Conservation (phyloP, 2,329 filamentous ascomycete genomes). For the Daldinia sp. region DNA sequence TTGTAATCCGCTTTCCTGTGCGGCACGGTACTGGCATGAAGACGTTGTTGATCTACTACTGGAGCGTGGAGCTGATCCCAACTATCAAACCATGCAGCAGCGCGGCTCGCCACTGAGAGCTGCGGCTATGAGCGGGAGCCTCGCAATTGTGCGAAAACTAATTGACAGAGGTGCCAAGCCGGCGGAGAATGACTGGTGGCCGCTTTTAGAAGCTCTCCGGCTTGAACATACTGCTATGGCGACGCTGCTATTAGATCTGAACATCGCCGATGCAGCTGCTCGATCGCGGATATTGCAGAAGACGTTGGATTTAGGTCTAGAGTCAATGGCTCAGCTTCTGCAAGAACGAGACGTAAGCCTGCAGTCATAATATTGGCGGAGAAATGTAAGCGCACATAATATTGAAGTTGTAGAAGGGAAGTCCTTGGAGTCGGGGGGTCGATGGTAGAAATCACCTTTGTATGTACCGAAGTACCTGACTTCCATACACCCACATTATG, state of each 20-base stretch:
- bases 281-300: neutral
- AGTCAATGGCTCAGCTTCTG: conserved; percentile 3
- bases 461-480: neutral
- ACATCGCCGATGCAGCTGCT: conserved; percentile 1
- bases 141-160: neutral
- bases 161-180: neutral
- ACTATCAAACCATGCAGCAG: neutral
- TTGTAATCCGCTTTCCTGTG: neutral
- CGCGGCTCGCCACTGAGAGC: conserved; percentile 1
- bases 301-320: conserved; percentile 3
- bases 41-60: conserved; percentile 13
- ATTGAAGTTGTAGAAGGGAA: conserved; percentile 3
- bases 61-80: conserved; percentile 11
- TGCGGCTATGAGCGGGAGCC: neutral
- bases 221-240: conserved; percentile 7
- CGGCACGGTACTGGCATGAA: neutral
- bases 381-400: neutral
- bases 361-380: neutral
- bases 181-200: conserved; percentile 1
- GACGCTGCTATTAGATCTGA: neutral
- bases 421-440: neutral
- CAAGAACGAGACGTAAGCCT: neutral
- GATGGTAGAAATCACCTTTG: neutral
- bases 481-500: too few relatives aligned
- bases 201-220: conserved; percentile 1